These are phyloP conservation scores for Cryptosporidium parvum DNA, from an alignment of 169 alveolate species.

Conservation along the genomic window DNA sequence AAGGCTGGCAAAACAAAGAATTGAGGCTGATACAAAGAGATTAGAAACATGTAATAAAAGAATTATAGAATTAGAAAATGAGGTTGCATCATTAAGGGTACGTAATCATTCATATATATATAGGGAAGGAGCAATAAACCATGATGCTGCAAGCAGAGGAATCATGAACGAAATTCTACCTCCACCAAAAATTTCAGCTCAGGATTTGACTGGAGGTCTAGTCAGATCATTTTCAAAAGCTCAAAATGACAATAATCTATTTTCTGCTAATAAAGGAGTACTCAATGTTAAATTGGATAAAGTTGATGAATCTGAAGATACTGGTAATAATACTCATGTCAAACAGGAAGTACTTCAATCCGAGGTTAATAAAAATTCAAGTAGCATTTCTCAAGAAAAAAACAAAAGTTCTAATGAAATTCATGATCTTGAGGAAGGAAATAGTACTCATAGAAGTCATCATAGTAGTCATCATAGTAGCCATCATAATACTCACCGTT, in stretches of 20 bases:
- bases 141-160: slow-evolving; percentile 40
- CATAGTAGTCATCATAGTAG: slow-evolving; percentile 35
- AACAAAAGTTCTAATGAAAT: not conserved
- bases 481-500: slow-evolving; percentile 20
- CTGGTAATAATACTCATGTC: not conserved
- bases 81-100: slow-evolving; percentile 75
- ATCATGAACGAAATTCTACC: slow-evolving; percentile 34
- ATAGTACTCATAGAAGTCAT: slow-evolving; percentile 11
- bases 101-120: slow-evolving; percentile 74
- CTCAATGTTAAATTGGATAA: not conserved
- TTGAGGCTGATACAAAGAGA: slow-evolving; percentile 82
- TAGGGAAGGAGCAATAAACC: slow-evolving; percentile 57
- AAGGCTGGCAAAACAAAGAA: slow-evolving; percentile 80
- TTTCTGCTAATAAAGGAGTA: not conserved
- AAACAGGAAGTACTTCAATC: not conserved
- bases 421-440: not conserved
- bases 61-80: slow-evolving; percentile 64
- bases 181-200: slow-evolving; percentile 21
- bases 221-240: slow-evolving; percentile 10
- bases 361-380: not conserved
- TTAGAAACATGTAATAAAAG: slow-evolving; percentile 67
- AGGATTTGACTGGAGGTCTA: slow-evolving; percentile 33
- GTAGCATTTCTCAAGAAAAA: not conserved
- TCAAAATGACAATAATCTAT: not conserved
- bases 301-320: not conserved